A percentile compares a stretch with the other conserved stretches of the same genome.
These are phyloP conservation scores for Phytophthora idaei DNA, from an alignment of 352 stramenopile genomes.

Conservation along the genomic window DNA sequence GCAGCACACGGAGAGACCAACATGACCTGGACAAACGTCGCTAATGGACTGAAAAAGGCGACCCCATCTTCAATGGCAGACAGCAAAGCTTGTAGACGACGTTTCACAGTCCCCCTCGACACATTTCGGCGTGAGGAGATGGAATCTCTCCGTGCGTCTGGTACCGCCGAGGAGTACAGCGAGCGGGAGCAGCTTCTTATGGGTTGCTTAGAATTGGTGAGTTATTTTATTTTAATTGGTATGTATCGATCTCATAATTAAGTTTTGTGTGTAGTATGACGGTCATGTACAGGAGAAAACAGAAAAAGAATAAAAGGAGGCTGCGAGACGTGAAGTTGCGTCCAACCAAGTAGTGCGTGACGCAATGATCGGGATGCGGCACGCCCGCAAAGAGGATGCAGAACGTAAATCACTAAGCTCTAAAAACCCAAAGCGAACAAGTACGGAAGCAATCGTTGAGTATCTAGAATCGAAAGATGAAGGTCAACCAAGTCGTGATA, in stretches of 20 bases:
- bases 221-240: not conserved
- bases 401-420: not conserved
- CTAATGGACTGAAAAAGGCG: not conserved
- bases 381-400: not conserved
- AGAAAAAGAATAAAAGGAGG: not conserved
- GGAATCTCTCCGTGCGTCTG: constrained; percentile 4
- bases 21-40: not conserved
- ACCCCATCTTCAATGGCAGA: not conserved
- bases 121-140: constrained; percentile 5
- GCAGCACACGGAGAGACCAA: not conserved
- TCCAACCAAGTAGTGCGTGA: constrained; percentile 8
- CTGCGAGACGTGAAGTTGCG: constrained; percentile 7
- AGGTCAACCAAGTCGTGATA: not conserved
- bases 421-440: constrained; percentile 2
- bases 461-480: constrained; percentile 6
- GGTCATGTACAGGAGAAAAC: constrained; percentile 2
- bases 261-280: not conserved
- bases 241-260: not conserved
- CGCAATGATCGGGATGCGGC: constrained; percentile 3
- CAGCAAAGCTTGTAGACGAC: not conserved
- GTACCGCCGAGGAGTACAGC: constrained; percentile 1
- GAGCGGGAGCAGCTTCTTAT: constrained; percentile 10
- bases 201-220: not conserved
- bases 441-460: constrained; percentile 1
- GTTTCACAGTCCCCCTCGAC: constrained; percentile 2